phyloP scores from a whole-genome alignment of 306 rosid species.

The Castanea mollissima region DNA sequence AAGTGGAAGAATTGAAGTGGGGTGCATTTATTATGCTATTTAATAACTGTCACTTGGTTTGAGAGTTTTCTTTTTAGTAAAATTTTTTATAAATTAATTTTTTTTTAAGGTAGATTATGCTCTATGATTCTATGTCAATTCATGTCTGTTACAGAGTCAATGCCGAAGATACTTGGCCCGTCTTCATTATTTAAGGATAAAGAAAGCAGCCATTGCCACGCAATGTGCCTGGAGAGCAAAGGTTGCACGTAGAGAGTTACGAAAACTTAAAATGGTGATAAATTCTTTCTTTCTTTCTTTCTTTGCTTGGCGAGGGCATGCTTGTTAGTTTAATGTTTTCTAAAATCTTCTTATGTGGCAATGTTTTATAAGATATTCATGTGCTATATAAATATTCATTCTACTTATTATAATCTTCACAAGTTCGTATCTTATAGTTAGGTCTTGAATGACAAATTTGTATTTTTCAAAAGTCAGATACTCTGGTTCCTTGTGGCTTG shows the following conservation, averaged over 20 bases:
- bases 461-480: neutral
- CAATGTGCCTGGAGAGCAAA: conserved; percentile 74
- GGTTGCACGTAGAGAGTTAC: conserved; percentile 64
- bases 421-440: neutral
- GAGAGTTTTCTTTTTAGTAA: neutral
- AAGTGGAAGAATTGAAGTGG: conserved; percentile 1
- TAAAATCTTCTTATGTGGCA: neutral
- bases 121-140: conserved; percentile 14
- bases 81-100: no score
- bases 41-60: neutral
- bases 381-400: neutral
- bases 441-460: neutral
- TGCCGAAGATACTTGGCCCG: conserved; percentile 42
- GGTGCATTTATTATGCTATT: neutral
- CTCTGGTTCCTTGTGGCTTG: neutral
- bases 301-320: neutral
- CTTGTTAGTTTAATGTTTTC: conserved; percentile 1
- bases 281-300: neutral
- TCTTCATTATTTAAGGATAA: conserved; percentile 34
- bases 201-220: conserved; percentile 48
- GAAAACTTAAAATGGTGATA: conserved; percentile 66
- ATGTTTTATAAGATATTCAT: neutral
- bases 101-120: conserved; percentile 4
- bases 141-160: conserved; percentile 45
- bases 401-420: neutral